Evolutionary conservation across 2,329 filamentous ascomycete genomes (phyloP), one percentile per base, ranked within the genome.

Genomic region (Parascedosporium putredinis): DNA sequence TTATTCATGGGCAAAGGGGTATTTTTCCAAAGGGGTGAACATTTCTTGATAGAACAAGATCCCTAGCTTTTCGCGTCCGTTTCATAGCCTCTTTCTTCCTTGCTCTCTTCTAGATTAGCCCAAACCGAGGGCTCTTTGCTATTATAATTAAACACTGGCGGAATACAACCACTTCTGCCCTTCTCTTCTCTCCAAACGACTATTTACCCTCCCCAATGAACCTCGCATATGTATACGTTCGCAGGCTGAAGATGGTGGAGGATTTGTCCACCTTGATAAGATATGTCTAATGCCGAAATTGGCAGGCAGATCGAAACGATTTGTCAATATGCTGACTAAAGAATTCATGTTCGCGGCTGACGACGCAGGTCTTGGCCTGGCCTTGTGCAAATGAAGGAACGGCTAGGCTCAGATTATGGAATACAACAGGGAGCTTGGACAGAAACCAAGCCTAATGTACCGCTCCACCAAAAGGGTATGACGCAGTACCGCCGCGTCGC

Each of bases 21-120:
- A 22, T 29, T 29, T n/a, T n/a, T n/a, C n/a, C 10, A 31, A 40
- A 34, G 43, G 20, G 16, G 20, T 20, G 20, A 20, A 42, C 38
- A 42, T 42, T 10, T 20, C 20, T 42, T 42, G 38, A 42, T 42
- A 42, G 38, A 42, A 20, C 4, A n/a, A n/a, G n/a, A 42, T 47
- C 33, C 40, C 27, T 23, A 31, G 27, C 27, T 29, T 45, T 36
- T 10, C 46, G 22, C 29, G 22, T 46, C 18, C 38, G 10, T 33
- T 45, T 45, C 25, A 25, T 34, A 14, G 14, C 22, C 20, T 47
- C 36, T 38, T 24, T 24, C 22, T 31, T 12, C 36, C 24, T 16
- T 47, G 16, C 6, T 47, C n/a, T 47, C 25, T 23, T 31, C 9
- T 42, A 42, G 38, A 42, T 42, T 42, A 42, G 38, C 23, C 38